phyloP scores from a whole-genome alignment of 2,329 filamentous ascomycete species.

The Anthostomella pinea region DNA sequence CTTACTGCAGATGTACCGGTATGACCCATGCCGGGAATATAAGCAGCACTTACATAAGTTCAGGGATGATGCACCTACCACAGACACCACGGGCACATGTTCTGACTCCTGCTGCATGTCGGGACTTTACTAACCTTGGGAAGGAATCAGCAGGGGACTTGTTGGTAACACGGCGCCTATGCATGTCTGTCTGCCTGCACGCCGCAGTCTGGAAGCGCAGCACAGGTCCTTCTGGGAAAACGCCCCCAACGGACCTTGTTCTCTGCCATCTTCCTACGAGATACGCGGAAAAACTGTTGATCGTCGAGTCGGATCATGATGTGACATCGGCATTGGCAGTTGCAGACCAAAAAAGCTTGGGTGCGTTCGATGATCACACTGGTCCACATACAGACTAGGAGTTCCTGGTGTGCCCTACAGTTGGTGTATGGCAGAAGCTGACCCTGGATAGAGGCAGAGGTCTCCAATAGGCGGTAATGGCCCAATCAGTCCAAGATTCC shows the following conservation, averaged over 20 bases:
- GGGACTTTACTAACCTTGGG: slow-evolving; percentile 7
- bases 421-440: too few species aligned
- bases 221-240: slow-evolving; percentile 16
- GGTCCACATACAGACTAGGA: slow-evolving; percentile 2
- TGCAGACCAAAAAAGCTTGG: slow-evolving; percentile 8
- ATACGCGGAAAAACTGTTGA: slow-evolving; percentile 10
- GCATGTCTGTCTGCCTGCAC: slow-evolving; percentile 20
- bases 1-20: too few species aligned
- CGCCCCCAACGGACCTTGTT: slow-evolving; percentile 4
- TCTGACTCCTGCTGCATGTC: slow-evolving; percentile 5
- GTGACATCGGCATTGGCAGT: too few species aligned
- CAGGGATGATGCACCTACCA: too few species aligned
- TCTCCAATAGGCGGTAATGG: too few species aligned
- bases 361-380: slow-evolving; percentile 10
- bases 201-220: too few species aligned
- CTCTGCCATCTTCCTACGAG: neutral
- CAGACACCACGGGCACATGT: too few species aligned
- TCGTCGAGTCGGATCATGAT: neutral
- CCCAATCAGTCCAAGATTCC: too few species aligned
- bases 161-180: slow-evolving; percentile 29
- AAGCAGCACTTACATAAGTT: too few species aligned
- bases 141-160: slow-evolving; percentile 4
- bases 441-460: too few species aligned
- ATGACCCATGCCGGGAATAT: neutral
- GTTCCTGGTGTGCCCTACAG: slow-evolving; percentile 9